Evolutionary conservation across 1,284 basidiomycete species (phyloP), one percentile per base, ranked within the genome.

Genomic region (Puccinia coronata): DNA sequence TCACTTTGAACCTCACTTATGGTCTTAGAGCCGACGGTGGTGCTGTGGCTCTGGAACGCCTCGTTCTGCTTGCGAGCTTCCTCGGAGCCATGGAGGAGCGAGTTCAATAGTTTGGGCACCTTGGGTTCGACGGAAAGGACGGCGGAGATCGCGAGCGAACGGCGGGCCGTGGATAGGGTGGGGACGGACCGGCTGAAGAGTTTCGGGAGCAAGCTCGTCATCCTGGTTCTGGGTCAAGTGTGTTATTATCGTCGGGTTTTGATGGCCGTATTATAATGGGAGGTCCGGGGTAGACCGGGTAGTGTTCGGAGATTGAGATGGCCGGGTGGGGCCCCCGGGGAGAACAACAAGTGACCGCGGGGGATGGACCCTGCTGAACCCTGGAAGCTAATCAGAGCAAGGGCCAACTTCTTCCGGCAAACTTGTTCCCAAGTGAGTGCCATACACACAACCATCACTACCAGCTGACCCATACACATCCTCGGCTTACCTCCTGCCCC

Each of bases 31-130:
- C 78, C 78, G n/a, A 80, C 78, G 53, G 78, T 80, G 16, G 78
- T 80, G 43, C 78, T 80, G 43, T 80, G 78, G 51, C 67, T 71
- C 36, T 80, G 78, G 39, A 80, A 69, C 31, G 78, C 78, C 55
- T 71, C 78, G 57, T 72, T 71, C 23, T 80, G 65, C 51, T 72
- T 55, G 61, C 69, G 53, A 28, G 78, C 78, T 72, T 80, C 51
- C 59, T 80, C 78, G 49, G 78, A 80, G 25, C 78, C 78, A 71
- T 80, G 78, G 14, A 80, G 69, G 25, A 80, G 57, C n/a, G 78
- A 61, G 43, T 80, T 80, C 49, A 80, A 61, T 23, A 80, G 36
- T 28, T 61, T 72, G 2, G 67, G 78, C 0, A 61, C 69, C 31
- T 71, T 80, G 1, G 67, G 51, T 49, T 80, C 65, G 41, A 39